Evolutionary conservation across 768 basidiomycete genomes (phyloP).

Genomic region (Termitomyces sp.): DNA sequence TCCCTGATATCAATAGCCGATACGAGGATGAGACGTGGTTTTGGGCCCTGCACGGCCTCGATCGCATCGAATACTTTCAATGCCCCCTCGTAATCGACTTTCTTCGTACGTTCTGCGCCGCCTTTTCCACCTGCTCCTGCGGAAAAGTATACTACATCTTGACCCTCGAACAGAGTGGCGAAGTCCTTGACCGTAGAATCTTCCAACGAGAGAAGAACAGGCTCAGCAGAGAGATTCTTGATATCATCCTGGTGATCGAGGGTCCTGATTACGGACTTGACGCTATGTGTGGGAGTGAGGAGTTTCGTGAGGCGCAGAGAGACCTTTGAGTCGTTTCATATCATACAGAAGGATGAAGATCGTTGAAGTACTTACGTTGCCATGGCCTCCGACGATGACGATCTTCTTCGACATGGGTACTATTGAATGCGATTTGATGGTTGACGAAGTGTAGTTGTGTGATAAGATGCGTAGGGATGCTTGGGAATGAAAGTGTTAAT

Average conservation of each 20-base stretch:
- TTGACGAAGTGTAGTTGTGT: not conserved
- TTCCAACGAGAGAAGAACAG: constrained; percentile 54
- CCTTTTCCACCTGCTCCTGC: constrained; percentile 56
- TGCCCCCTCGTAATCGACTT: constrained; percentile 58
- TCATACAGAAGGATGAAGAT: not conserved
- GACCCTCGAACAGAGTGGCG: constrained; percentile 34
- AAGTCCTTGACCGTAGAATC: constrained; percentile 40
- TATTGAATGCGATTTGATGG: not conserved
- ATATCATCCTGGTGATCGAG: constrained; percentile 42
- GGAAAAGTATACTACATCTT: constrained; percentile 41
- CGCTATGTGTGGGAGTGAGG: constrained; percentile 35
- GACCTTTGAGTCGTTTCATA: constrained; percentile 21
- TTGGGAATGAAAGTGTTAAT: not conserved
- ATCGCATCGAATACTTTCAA: constrained; percentile 68
- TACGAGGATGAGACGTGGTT: constrained; percentile 52
- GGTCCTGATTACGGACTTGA: constrained; percentile 53
- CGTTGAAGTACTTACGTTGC: constrained; percentile 28
- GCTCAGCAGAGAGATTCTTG: constrained; percentile 31
- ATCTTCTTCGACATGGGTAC: constrained; percentile 31
- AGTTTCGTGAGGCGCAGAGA: constrained; percentile 44
- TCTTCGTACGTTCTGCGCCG: constrained; percentile 45
- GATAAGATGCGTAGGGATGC: not conserved
- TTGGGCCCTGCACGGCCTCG: constrained; percentile 39
- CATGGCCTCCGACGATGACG: constrained; percentile 48
- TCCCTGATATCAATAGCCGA: constrained; percentile 55